Evolutionary conservation across 805 yeast species (phyloP).

Genomic region (Saturnispora silvae): DNA sequence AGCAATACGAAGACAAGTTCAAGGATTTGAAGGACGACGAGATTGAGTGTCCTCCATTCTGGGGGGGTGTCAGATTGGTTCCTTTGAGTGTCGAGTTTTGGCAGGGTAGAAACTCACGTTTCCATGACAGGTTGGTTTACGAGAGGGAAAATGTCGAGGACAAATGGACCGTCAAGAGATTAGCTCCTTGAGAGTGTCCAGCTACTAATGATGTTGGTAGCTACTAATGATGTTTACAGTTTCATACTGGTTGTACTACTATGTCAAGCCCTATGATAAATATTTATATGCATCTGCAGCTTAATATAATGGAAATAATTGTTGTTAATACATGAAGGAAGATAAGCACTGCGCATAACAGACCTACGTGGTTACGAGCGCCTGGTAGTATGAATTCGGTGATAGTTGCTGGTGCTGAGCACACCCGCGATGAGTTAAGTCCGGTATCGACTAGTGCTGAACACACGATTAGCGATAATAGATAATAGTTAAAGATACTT

Average conservation of each 20-base stretch:
- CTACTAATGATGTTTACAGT: neutral
- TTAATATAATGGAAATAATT: too few relatives aligned
- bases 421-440: too few relatives aligned
- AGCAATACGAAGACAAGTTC: slow-evolving; percentile 43
- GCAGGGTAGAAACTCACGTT: slow-evolving; percentile 88
- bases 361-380: too few relatives aligned
- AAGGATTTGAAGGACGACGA: slow-evolving; percentile 42
- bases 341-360: too few relatives aligned
- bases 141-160: slow-evolving; percentile 39
- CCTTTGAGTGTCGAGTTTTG: slow-evolving; percentile 93
- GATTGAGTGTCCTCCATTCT: slow-evolving; percentile 82
- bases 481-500: too few relatives aligned
- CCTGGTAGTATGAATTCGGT: too few relatives aligned
- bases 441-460: too few relatives aligned
- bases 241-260: neutral
- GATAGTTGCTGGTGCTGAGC: too few relatives aligned
- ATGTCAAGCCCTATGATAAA: too few relatives aligned
- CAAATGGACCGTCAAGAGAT: slow-evolving; percentile 55
- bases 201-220: neutral
- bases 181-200: slow-evolving; percentile 44
- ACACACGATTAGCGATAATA: too few relatives aligned
- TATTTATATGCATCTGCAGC: too few relatives aligned
- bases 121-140: slow-evolving; percentile 81
- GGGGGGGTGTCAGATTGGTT: slow-evolving; percentile 90
- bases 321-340: too few relatives aligned